A percentile compares a stretch with the other conserved stretches of the same genome.
These are phyloP conservation scores for Zostera marina DNA, from an alignment of 116 monocot species.

Conservation along the genomic window DNA sequence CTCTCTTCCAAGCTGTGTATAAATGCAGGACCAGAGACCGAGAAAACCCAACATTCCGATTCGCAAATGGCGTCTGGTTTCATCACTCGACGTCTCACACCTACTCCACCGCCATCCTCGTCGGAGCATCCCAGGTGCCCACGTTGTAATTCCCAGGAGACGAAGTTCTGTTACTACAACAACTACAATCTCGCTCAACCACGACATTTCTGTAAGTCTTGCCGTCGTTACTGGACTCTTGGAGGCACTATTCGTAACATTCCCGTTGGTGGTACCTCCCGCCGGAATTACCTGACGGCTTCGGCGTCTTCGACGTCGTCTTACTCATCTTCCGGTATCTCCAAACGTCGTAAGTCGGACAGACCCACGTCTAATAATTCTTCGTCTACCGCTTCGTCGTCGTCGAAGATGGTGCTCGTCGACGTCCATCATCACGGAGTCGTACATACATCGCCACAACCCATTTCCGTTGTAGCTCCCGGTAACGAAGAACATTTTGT, in stretches of 20 bases:
- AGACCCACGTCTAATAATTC: not conserved
- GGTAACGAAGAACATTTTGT: not conserved
- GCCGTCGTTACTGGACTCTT: conserved; percentile 50
- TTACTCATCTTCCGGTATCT: not conserved
- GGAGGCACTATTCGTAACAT: conserved; percentile 47
- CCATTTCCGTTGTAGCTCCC: not conserved
- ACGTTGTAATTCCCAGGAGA: conserved; percentile 55
- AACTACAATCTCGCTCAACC: conserved; percentile 96
- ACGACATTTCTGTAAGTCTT: conserved; percentile 55
- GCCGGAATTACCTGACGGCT: not conserved
- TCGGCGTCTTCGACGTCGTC: too few relatives aligned
- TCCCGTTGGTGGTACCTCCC: conserved; percentile 43
- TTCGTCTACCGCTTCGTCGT: not conserved
- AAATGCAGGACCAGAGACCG: too few relatives aligned
- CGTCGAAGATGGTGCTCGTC: not conserved
- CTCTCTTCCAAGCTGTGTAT: too few relatives aligned
- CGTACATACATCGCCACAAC: not conserved
- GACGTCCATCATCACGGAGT: not conserved
- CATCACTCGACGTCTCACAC: too few relatives aligned
- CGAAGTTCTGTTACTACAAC: conserved; percentile 97
- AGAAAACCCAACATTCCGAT: too few relatives aligned
- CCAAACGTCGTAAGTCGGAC: not conserved
- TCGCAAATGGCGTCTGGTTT: too few relatives aligned
- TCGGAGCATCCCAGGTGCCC: conserved; percentile 6
- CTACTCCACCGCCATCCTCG: too few relatives aligned